Evolutionary conservation across 495 filamentous ascomycete species (phyloP).

Genomic region (Astrothelium macrocarpum): DNA sequence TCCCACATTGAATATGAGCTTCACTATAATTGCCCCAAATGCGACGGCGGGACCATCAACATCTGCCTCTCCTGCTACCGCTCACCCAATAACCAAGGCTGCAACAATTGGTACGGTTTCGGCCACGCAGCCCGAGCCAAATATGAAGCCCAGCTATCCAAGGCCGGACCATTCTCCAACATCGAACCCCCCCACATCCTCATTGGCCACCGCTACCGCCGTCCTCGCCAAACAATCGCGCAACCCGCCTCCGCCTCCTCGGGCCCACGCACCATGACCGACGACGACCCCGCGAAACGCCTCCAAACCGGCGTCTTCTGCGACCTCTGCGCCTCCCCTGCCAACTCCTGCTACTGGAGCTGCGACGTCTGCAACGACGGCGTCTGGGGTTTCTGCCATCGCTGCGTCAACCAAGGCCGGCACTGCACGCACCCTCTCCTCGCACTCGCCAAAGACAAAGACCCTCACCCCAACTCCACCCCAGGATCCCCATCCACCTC

Average conservation of each 20-base stretch:
- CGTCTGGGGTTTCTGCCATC: conserved; percentile 84
- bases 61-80: conserved; percentile 74
- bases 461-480: conserved; percentile 19
- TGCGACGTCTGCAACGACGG: conserved; percentile 78
- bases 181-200: conserved; percentile 54
- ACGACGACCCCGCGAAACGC: conserved; percentile 52
- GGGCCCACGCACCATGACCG: conserved; percentile 38
- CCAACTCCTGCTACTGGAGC: conserved; percentile 75
- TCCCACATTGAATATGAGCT: conserved; percentile 67
- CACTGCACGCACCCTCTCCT: conserved; percentile 71
- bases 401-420: conserved; percentile 65
- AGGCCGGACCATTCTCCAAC: conserved; percentile 35
- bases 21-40: conserved; percentile 66
- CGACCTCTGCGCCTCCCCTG: conserved; percentile 55
- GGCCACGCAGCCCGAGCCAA: conserved; percentile 49
- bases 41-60: conserved; percentile 60
- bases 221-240: conserved; percentile 37
- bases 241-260: conserved; percentile 20
- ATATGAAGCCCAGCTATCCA: conserved; percentile 41
- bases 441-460: conserved; percentile 43
- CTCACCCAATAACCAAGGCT: conserved; percentile 48
- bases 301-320: conserved; percentile 81
- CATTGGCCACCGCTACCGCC: conserved; percentile 53
- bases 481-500: conserved; percentile 18
- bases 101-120: conserved; percentile 72